phyloP scores from a whole-genome alignment of 208 protist species.

The Polymyxa betae region DNA sequence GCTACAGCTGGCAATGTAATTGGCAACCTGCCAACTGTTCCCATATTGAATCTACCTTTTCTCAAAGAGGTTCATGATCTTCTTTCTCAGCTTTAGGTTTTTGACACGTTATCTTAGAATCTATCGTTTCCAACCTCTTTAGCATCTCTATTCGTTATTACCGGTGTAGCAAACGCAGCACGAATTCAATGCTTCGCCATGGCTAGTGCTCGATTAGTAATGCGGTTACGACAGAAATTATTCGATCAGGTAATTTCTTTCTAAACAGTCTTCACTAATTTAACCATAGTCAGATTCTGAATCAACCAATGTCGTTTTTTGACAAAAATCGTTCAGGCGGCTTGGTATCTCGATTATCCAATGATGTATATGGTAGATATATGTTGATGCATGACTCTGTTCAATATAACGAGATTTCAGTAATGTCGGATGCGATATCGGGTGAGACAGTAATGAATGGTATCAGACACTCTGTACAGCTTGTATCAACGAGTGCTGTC shows the following conservation, averaged over 20 bases:
- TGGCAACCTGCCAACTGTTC: background rate
- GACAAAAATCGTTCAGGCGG: slow-evolving; percentile 10
- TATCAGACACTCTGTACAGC: background rate
- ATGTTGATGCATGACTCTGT: background rate
- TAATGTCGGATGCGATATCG: background rate
- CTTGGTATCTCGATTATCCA: slow-evolving; percentile 29
- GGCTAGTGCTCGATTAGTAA: slow-evolving; percentile 22
- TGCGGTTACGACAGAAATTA: background rate
- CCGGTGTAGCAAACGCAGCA: background rate
- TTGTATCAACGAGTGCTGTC: background rate
- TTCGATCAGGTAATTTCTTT: slow-evolving; percentile 29
- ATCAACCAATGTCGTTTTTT: slow-evolving; percentile 18
- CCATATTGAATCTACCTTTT: background rate
- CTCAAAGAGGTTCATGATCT: background rate
- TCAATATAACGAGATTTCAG: background rate
- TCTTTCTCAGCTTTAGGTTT: background rate
- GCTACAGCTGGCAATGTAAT: background rate
- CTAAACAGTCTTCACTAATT: background rate
- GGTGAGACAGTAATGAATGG: slow-evolving; percentile 21
- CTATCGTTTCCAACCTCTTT: background rate
- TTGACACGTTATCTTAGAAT: background rate
- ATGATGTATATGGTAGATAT: background rate
- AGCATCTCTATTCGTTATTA: background rate
- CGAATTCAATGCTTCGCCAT: slow-evolving; percentile 30
- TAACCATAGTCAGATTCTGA: background rate